Conservation (phyloP, 2,329 filamentous ascomycete species). For the Clonostachys sp. region DNA sequence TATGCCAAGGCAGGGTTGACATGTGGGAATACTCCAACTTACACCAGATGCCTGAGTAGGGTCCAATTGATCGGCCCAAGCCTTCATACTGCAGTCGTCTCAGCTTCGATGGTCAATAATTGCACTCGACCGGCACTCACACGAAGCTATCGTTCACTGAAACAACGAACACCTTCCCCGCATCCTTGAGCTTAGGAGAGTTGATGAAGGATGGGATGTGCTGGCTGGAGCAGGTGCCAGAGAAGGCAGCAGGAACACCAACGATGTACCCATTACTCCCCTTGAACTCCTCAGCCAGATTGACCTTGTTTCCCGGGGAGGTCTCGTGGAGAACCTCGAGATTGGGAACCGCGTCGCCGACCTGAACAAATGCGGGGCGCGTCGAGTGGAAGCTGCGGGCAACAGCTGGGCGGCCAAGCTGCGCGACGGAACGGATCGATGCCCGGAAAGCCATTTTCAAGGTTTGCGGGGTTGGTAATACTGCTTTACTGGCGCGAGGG, state of each 20-base stretch:
- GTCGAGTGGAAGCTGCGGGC: conserved; percentile 59
- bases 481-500: too few species aligned
- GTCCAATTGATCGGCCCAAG: conserved; percentile 77
- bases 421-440: conserved; percentile 22
- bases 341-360: conserved; percentile 75
- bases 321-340: conserved; percentile 75
- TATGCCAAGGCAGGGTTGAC: conserved; percentile 9
- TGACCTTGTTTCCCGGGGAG: conserved; percentile 90
- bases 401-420: conserved; percentile 17
- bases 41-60: conserved; percentile 71
- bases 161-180: conserved; percentile 83
- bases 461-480: too few species aligned
- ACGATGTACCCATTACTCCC: conserved; percentile 76
- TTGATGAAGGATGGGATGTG: conserved; percentile 87
- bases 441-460: conserved; percentile 28
- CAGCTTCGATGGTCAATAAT: background rate
- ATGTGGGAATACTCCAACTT: conserved; percentile 29
- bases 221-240: conserved; percentile 48
- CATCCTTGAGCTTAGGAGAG: conserved; percentile 71
- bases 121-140: conserved; percentile 43
- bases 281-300: conserved; percentile 71
- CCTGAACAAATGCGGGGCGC: conserved; percentile 60
- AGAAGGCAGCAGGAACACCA: conserved; percentile 78
- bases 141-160: conserved; percentile 94
- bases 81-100: conserved; percentile 66